Conservation (phyloP, 2,329 filamentous ascomycete genomes). For the Xylaria arbuscula region DNA sequence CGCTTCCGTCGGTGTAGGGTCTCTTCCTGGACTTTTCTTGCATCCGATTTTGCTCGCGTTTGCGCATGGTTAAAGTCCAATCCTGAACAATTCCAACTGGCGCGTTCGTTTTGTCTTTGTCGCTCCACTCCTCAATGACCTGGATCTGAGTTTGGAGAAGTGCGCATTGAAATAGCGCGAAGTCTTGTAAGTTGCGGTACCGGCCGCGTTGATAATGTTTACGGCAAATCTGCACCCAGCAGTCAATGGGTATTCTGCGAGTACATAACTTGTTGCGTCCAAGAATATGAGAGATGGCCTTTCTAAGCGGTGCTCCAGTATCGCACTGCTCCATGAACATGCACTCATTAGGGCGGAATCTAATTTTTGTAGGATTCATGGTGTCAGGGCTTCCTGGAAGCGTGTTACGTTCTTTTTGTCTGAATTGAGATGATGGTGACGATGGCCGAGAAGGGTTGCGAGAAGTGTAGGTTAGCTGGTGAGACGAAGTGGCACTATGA, state of each 20-base stretch:
- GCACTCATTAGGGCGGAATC: slow-evolving; percentile 50
- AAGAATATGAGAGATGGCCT: slow-evolving; percentile 84
- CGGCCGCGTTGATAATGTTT: slow-evolving; percentile 84
- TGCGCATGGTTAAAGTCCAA: slow-evolving; percentile 73
- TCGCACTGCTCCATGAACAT: slow-evolving; percentile 69
- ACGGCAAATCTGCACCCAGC: slow-evolving; percentile 82
- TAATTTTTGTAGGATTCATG: too few relatives aligned
- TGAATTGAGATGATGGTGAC: slow-evolving; percentile 44
- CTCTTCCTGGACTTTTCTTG: slow-evolving; percentile 55
- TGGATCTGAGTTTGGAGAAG: slow-evolving; percentile 72
- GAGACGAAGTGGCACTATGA: slow-evolving; percentile 45
- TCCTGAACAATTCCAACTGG: slow-evolving; percentile 60
- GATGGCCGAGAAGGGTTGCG: slow-evolving; percentile 46
- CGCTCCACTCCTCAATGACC: slow-evolving; percentile 72
- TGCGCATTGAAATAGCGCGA: slow-evolving; percentile 71
- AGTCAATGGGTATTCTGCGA: slow-evolving; percentile 71
- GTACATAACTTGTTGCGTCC: slow-evolving; percentile 85
- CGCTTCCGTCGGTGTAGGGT: slow-evolving; percentile 48
- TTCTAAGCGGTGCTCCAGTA: slow-evolving; percentile 71
- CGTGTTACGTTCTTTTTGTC: slow-evolving; percentile 38
- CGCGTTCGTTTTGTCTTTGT: slow-evolving; percentile 56
- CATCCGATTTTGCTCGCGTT: slow-evolving; percentile 71
- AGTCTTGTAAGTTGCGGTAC: slow-evolving; percentile 72
- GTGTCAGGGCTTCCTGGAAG: slow-evolving; percentile 38
- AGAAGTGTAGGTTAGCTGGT: slow-evolving; percentile 42